These are phyloP conservation scores for Podila epigama DNA, from an alignment of 192 early-diverging fungal genomes.

Conservation along the genomic window DNA sequence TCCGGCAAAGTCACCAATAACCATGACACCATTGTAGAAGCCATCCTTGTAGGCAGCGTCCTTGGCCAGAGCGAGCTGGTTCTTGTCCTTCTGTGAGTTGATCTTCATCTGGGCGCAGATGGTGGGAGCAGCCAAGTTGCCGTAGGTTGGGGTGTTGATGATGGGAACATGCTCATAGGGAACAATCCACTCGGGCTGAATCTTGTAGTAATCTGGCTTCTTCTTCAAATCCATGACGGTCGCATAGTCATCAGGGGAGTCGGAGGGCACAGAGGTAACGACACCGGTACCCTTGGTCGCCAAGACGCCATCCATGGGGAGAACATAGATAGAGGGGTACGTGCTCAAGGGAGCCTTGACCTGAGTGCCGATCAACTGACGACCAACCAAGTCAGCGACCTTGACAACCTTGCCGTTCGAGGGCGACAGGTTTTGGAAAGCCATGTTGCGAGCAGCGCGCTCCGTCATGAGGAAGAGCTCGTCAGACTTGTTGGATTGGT, in stretches of 20 bases:
- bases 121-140: slow-evolving; percentile 83
- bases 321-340: slow-evolving; percentile 84
- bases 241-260: slow-evolving; percentile 97
- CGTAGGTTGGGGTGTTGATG: slow-evolving; percentile 85
- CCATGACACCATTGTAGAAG: slow-evolving; percentile 92
- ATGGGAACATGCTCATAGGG: slow-evolving; percentile 85
- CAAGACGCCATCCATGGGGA: slow-evolving; percentile 97
- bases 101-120: slow-evolving; percentile 94
- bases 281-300: slow-evolving; percentile 98
- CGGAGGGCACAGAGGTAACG: slow-evolving; percentile 98
- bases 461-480: slow-evolving; percentile 87
- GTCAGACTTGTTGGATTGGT: slow-evolving; percentile 76
- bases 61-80: slow-evolving; percentile 92
- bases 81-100: slow-evolving; percentile 94
- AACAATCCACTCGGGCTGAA: slow-evolving; percentile 87
- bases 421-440: slow-evolving; percentile 86
- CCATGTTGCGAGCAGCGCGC: slow-evolving; percentile 97
- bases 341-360: slow-evolving; percentile 86
- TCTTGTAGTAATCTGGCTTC: slow-evolving; percentile 92
- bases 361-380: slow-evolving; percentile 85
- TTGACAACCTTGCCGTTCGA: slow-evolving; percentile 70
- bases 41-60: slow-evolving; percentile 97
- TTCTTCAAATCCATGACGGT: slow-evolving; percentile 92
- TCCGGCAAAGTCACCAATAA: slow-evolving; percentile 83
- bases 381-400: slow-evolving; percentile 81